Percentiles rank a stretch among this genome's conserved stretches.
These are phyloP conservation scores for Corylus avellana DNA, from an alignment of 306 rosid species.

Conservation along the genomic window DNA sequence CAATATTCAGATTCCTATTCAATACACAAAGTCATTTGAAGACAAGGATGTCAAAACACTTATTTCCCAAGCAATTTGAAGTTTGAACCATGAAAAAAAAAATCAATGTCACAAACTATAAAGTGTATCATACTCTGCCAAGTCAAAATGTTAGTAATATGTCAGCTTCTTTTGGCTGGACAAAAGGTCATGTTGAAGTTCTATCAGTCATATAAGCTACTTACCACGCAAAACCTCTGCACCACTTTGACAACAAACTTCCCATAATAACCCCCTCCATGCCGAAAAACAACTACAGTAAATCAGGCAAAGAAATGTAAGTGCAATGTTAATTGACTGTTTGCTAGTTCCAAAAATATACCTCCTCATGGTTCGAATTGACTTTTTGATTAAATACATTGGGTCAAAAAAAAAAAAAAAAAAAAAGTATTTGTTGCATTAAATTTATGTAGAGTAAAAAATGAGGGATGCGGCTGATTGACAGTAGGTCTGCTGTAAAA, in stretches of 20 bases:
- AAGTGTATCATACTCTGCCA: background rate
- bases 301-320: background rate
- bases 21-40: background rate
- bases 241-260: slow-evolving; percentile 1
- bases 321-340: background rate
- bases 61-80: background rate
- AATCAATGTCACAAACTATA: too few species aligned
- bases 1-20: too few species aligned
- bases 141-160: background rate
- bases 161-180: slow-evolving; percentile 2
- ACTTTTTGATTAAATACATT: too few species aligned
- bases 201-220: background rate
- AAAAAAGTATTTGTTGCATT: too few species aligned
- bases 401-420: too few species aligned
- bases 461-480: too few species aligned
- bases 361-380: too few species aligned
- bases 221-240: slow-evolving; percentile 14
- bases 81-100: background rate
- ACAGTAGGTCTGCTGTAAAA: too few species aligned
- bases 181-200: background rate
- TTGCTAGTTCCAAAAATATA: background rate
- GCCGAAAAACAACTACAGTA: slow-evolving; percentile 20
- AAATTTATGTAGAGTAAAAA: too few species aligned
- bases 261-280: slow-evolving; percentile 10
- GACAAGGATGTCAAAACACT: background rate